Evolutionary conservation across 352 stramenopile genomes (phyloP).

Genomic region (Phytophthora gonapodyides): DNA sequence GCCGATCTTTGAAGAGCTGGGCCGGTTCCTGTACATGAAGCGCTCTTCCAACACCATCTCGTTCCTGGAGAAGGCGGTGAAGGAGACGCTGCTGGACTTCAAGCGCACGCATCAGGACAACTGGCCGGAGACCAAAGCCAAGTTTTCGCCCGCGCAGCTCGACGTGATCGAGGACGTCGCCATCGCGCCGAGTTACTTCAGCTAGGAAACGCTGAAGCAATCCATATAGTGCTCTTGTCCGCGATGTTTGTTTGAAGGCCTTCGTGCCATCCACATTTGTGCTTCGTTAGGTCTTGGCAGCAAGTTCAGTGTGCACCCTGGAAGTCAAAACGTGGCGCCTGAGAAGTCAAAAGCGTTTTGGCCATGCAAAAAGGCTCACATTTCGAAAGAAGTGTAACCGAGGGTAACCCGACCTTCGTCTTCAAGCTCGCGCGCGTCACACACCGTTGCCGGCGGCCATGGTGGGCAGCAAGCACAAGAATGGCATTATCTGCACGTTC

Average conservation of each 20-base stretch:
- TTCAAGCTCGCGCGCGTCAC: slow-evolving; percentile 8
- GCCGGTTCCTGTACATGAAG: slow-evolving; percentile 73
- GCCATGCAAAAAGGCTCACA: slow-evolving; percentile 8
- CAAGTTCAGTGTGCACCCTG: too few species aligned
- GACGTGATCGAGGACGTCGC: slow-evolving; percentile 78
- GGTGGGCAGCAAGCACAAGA: slow-evolving; percentile 91
- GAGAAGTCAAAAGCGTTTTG: too few species aligned
- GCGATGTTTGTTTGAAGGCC: too few species aligned
- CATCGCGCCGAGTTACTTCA: slow-evolving; percentile 81
- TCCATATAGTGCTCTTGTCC: slow-evolving; percentile 14
- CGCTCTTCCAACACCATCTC: slow-evolving; percentile 55
- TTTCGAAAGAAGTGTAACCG: slow-evolving; percentile 16
- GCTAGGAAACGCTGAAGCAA: slow-evolving; percentile 4
- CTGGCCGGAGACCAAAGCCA: slow-evolving; percentile 74
- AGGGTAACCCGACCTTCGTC: slow-evolving; percentile 6
- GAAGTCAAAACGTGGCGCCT: too few species aligned
- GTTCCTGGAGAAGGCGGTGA: slow-evolving; percentile 73
- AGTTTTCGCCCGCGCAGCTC: slow-evolving; percentile 63
- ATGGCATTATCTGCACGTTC: slow-evolving; percentile 85
- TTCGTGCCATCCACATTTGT: too few species aligned
- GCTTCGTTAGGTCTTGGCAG: too few species aligned
- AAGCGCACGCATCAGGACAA: slow-evolving; percentile 86
- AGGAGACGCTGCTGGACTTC: slow-evolving; percentile 84
- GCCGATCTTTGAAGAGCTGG: slow-evolving; percentile 74
- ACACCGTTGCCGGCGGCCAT: slow-evolving; percentile 28